A percentile compares a stretch with the other conserved stretches of the same genome.
These are phyloP conservation scores for Purshia tridentata DNA, from an alignment of 306 rosid species.

Conservation along the genomic window DNA sequence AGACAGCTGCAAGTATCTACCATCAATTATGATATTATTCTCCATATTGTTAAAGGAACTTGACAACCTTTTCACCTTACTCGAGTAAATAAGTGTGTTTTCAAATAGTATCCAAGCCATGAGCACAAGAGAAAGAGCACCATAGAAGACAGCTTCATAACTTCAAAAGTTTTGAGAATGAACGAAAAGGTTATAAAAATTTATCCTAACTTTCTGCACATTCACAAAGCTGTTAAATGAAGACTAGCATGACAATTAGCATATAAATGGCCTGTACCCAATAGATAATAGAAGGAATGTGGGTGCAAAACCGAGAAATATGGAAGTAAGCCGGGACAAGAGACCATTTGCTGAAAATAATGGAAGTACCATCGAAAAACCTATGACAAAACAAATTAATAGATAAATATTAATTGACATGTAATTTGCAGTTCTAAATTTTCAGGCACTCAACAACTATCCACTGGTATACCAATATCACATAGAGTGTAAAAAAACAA, in stretches of 20 bases:
- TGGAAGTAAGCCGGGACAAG: constrained; percentile 76
- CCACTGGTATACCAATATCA: background rate
- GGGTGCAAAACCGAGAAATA: constrained; percentile 90
- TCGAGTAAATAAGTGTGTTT: constrained; percentile 62
- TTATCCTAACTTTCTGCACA: background rate
- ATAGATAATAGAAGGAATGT: constrained; percentile 89
- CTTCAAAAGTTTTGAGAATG: constrained; percentile 44
- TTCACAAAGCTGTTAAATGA: constrained; percentile 9
- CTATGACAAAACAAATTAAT: constrained; percentile 41
- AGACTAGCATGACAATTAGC: constrained; percentile 11
- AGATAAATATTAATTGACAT: constrained; percentile 22
- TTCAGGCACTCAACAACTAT: background rate
- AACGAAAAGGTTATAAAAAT: background rate
- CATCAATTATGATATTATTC: constrained; percentile 40
- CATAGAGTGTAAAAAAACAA: background rate
- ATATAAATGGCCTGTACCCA: constrained; percentile 52
- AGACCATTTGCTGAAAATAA: constrained; percentile 71
- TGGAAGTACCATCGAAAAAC: constrained; percentile 76
- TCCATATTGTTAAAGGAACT: constrained; percentile 38
- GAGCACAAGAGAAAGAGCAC: constrained; percentile 76
- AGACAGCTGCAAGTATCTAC: constrained; percentile 73
- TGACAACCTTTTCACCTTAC: constrained; percentile 43
- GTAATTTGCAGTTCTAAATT: constrained; percentile 24
- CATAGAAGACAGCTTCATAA: constrained; percentile 84
- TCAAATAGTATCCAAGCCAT: constrained; percentile 91